phyloP scores from a whole-genome alignment of 2,329 filamentous ascomycete genomes.

The Coleophoma crateriformis region DNA sequence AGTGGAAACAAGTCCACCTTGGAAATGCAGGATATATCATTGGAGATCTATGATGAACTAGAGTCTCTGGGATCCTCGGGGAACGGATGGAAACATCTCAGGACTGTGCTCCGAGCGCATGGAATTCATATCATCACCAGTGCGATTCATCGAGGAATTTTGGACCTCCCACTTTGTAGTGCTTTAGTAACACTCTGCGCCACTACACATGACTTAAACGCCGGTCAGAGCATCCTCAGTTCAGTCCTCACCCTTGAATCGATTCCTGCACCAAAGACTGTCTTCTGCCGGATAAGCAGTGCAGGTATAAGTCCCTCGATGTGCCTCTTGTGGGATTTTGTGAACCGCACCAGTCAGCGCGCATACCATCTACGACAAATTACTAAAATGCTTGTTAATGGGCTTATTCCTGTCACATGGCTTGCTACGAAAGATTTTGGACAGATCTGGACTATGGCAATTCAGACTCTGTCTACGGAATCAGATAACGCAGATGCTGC shows the following conservation, averaged over 20 bases:
- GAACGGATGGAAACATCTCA: constrained; percentile 40
- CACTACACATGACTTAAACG: constrained; percentile 27
- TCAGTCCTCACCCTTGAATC: constrained; percentile 26
- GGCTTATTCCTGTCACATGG: constrained; percentile 36
- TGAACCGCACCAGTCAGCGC: constrained; percentile 22
- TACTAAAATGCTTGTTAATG: constrained; percentile 27
- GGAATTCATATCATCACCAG: constrained; percentile 36
- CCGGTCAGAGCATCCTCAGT: constrained; percentile 36
- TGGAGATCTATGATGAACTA: constrained; percentile 42
- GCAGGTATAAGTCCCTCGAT: constrained; percentile 25
- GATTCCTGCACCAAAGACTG: constrained; percentile 30
- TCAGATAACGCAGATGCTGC: constrained; percentile 27
- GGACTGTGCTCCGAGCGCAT: constrained; percentile 39
- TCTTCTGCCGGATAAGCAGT: constrained; percentile 25
- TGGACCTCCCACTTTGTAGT: constrained; percentile 34
- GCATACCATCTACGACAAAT: constrained; percentile 33
- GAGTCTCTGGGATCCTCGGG: constrained; percentile 35
- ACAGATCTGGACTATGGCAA: constrained; percentile 33
- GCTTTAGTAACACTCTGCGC: constrained; percentile 37
- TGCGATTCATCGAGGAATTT: constrained; percentile 35
- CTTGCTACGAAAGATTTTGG: constrained; percentile 35
- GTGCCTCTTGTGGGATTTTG: constrained; percentile 28
- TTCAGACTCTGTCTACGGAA: constrained; percentile 29
- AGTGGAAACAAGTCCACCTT: constrained; percentile 28
- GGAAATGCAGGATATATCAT: constrained; percentile 31